A percentile compares a stretch with the other conserved stretches of the same genome.
Evolutionary conservation across 768 basidiomycete species (phyloP).

Genomic region (Leccinum disarticulatum): DNA sequence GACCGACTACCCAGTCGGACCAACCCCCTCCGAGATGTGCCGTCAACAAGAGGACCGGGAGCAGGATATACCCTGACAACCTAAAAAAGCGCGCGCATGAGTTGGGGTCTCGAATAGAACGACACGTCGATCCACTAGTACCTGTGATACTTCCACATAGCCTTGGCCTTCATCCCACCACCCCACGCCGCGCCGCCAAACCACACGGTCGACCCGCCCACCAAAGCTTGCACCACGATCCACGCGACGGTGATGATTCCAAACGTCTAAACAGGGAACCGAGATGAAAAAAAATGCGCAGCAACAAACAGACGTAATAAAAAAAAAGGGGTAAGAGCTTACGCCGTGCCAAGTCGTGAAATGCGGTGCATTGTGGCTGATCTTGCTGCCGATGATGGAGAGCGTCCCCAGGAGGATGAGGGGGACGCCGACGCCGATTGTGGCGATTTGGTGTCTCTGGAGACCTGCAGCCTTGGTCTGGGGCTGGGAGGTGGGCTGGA

Average conservation of each 20-base stretch:
- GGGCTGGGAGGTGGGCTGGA: conserved; percentile 70
- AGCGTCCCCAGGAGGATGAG: conserved; percentile 56
- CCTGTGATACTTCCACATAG: conserved; percentile 85
- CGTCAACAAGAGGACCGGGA: conserved; percentile 59
- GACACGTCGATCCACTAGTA: conserved; percentile 20
- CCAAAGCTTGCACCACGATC: conserved; percentile 56
- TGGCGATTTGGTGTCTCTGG: conserved; percentile 64
- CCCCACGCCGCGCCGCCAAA: conserved; percentile 67
- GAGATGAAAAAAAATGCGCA: neutral
- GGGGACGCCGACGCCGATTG: conserved; percentile 56
- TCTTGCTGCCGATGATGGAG: conserved; percentile 67
- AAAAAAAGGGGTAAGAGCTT: conserved; percentile 21
- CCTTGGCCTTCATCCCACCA: conserved; percentile 68
- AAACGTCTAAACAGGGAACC: conserved; percentile 43
- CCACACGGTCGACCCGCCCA: conserved; percentile 83
- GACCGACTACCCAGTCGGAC: conserved; percentile 55
- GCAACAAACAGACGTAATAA: neutral
- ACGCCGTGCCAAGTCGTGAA: conserved; percentile 79
- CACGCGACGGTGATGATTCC: conserved; percentile 63
- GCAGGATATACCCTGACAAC: conserved; percentile 71
- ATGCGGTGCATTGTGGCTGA: conserved; percentile 47
- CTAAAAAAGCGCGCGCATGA: conserved; percentile 34
- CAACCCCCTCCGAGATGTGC: conserved; percentile 69
- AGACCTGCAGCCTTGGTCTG: conserved; percentile 67
- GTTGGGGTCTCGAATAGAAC: neutral